Evolutionary conservation across 495 filamentous ascomycete genomes (phyloP).

Genomic region (Aspergillus conjunctus): DNA sequence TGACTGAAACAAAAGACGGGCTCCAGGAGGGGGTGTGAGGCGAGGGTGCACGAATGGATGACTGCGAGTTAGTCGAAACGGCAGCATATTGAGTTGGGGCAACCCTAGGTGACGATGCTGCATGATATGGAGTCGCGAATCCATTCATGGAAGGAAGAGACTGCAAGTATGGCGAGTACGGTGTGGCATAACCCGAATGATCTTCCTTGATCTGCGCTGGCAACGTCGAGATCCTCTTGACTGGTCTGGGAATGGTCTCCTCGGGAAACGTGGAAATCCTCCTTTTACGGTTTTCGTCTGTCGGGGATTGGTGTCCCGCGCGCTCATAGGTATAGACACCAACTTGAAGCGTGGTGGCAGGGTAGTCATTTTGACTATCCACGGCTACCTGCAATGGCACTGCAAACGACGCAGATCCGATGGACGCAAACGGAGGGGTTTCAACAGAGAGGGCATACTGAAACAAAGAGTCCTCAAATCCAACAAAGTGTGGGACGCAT

Average conservation of each 20-base stretch:
- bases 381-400: slow-evolving; percentile 75
- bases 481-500: slow-evolving; percentile 62
- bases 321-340: slow-evolving; percentile 78
- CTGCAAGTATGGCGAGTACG: slow-evolving; percentile 52
- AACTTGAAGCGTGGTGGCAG: slow-evolving; percentile 64
- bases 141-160: slow-evolving; percentile 39
- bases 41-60: slow-evolving; percentile 43
- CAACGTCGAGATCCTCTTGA: slow-evolving; percentile 50
- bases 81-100: slow-evolving; percentile 34
- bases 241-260: slow-evolving; percentile 36
- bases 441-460: slow-evolving; percentile 74
- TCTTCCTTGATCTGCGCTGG: slow-evolving; percentile 44
- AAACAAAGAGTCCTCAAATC: slow-evolving; percentile 58
- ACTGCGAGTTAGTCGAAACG: slow-evolving; percentile 37
- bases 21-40: slow-evolving; percentile 50
- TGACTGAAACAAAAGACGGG: slow-evolving; percentile 40
- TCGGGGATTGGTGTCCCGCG: slow-evolving; percentile 35
- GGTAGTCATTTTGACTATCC: slow-evolving; percentile 64
- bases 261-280: slow-evolving; percentile 54
- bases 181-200: slow-evolving; percentile 40
- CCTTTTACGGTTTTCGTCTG: slow-evolving; percentile 51
- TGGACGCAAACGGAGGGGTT: slow-evolving; percentile 69
- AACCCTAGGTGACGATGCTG: slow-evolving; percentile 38
- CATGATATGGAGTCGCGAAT: slow-evolving; percentile 34
- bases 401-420: slow-evolving; percentile 63